phyloP scores from a whole-genome alignment of 495 filamentous ascomycete genomes.

The Hypoxylon subgilvum region DNA sequence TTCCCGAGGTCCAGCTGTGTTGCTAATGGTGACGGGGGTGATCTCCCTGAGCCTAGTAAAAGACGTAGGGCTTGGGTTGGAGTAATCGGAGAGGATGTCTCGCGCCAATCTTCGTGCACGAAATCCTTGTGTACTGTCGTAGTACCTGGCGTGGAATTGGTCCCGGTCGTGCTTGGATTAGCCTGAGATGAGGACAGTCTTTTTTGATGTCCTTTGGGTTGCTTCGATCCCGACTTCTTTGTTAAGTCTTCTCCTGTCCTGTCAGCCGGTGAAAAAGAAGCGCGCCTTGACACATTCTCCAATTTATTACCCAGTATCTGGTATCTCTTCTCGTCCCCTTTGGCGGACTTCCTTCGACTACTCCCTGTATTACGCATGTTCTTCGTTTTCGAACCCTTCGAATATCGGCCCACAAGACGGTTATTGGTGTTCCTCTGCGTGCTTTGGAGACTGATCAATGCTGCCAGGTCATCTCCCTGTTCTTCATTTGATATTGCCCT shows the following conservation, averaged over 20 bases:
- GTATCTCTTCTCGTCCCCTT: not conserved
- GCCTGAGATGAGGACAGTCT: constrained; percentile 15
- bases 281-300: constrained; percentile 3
- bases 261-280: not conserved
- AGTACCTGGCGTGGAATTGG: constrained; percentile 20
- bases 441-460: not conserved
- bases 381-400: not conserved
- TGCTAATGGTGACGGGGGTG: constrained; percentile 11
- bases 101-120: constrained; percentile 10
- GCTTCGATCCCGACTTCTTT: constrained; percentile 1
- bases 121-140: not conserved
- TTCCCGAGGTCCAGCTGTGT: constrained; percentile 12
- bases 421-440: not conserved
- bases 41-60: constrained; percentile 11
- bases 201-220: constrained; percentile 1
- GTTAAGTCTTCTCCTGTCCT: not conserved
- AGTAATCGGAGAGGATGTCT: constrained; percentile 27
- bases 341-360: not conserved
- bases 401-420: not conserved
- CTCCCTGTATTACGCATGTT: no score
- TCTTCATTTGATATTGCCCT: not conserved
- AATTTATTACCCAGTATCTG: not conserved
- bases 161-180: constrained; percentile 7
- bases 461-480: not conserved
- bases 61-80: constrained; percentile 24